Conservation (phyloP, 31 red algal genomes). For the Endocladia muricata region DNA sequence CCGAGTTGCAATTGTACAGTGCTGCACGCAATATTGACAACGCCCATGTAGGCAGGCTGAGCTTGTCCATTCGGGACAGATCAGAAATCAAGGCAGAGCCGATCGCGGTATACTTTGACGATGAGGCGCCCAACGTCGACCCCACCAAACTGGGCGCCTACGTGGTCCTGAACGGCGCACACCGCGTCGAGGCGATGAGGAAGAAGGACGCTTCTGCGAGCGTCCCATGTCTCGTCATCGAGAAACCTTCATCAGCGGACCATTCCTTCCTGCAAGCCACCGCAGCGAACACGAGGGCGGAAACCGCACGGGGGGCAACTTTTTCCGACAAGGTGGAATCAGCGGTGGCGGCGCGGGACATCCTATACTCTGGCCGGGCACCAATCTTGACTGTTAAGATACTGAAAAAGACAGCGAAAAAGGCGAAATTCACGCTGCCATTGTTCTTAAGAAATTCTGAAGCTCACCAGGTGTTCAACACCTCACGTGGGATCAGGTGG, state of each 20-base stretch:
- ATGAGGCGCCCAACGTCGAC: not conserved
- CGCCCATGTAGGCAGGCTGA: not conserved
- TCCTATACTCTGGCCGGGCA: no score
- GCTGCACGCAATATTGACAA: not conserved
- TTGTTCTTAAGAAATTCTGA: no score
- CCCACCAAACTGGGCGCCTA: not conserved
- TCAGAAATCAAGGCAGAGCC: not conserved
- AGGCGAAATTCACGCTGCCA: no score
- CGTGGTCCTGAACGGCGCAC: constrained; percentile 6
- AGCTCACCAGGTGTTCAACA: no score
- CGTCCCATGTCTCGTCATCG: constrained; percentile 7
- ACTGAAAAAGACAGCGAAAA: no score
- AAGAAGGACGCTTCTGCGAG: not conserved
- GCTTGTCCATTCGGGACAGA: not conserved
- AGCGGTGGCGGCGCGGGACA: no score
- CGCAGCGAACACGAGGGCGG: no score
- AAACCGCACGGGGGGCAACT: no score
- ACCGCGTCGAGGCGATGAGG: constrained; percentile 1
- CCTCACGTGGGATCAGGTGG: no score
- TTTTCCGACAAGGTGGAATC: no score
- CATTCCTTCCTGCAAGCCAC: not conserved
- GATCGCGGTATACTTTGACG: not conserved
- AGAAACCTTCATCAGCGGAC: constrained; percentile 6
- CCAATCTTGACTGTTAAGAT: no score
- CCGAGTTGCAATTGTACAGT: not conserved